Evolutionary conservation across 2,329 filamentous ascomycete genomes (phyloP).

Genomic region (Cordyceps fumosorosea): DNA sequence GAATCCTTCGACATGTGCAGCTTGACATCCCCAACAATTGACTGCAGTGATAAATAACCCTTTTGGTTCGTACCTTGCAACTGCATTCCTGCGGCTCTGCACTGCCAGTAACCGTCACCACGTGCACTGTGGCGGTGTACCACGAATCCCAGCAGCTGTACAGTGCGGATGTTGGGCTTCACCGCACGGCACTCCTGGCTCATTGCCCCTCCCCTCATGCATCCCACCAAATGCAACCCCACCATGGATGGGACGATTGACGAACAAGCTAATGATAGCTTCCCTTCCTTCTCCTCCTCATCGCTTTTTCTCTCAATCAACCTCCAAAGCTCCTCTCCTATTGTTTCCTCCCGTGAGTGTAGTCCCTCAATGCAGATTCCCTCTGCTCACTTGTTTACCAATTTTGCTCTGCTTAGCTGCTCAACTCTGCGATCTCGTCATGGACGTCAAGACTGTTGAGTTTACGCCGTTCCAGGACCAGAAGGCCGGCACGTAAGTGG

Average conservation of each 20-base stretch:
- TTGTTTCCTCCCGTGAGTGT: background rate
- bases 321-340: conserved; percentile 11
- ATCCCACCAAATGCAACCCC: conserved; percentile 10
- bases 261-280: conserved; percentile 11
- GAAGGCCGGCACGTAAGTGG: conserved; percentile 95
- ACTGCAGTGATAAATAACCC: too few relatives aligned
- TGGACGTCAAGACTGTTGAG: conserved; percentile 70
- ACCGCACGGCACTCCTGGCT: background rate
- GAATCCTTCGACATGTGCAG: too few relatives aligned
- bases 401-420: conserved; percentile 3
- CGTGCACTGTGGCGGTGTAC: conserved; percentile 11
- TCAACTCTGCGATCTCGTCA: conserved; percentile 34
- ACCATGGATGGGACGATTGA: conserved; percentile 11
- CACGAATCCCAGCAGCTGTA: background rate
- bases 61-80: background rate
- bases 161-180: conserved; percentile 10
- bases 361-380: background rate
- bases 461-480: conserved; percentile 88
- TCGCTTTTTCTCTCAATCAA: conserved; percentile 18
- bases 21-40: background rate
- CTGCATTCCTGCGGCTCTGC: background rate
- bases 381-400: background rate
- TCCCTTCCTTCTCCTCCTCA: background rate
- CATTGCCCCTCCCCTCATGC: conserved; percentile 1
- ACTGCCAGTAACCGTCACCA: background rate